Evolutionary conservation across 305 asterid genomes (phyloP).

Genomic region (Ruellia speciosa): DNA sequence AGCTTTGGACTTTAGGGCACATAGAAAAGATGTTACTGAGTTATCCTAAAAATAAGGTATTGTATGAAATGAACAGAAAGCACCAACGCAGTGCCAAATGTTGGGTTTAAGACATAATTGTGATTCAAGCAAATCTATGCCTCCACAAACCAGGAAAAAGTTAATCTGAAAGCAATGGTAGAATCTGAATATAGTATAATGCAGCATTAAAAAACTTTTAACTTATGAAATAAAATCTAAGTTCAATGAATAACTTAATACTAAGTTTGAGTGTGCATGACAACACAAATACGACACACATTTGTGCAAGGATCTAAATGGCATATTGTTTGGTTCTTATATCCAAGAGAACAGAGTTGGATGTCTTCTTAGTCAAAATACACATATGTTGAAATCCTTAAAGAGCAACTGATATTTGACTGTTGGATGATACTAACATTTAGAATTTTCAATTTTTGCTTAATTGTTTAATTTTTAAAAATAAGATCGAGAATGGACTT

Average conservation of each 20-base stretch:
- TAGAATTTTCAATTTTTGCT: slow-evolving; percentile 6
- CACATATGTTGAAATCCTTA: neutral
- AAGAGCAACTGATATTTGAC: neutral
- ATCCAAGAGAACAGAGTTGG: neutral
- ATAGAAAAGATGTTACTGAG: neutral
- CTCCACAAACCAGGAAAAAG: neutral
- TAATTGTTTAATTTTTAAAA: slow-evolving; percentile 10
- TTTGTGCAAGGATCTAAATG: neutral
- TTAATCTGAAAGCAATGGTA: neutral
- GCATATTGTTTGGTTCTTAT: slow-evolving; percentile 7
- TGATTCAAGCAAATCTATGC: neutral
- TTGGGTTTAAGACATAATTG: neutral
- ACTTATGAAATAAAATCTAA: too few relatives aligned
- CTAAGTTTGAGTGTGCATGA: neutral
- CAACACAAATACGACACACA: neutral
- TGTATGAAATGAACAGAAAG: neutral
- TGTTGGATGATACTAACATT: neutral
- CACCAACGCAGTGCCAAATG: too few relatives aligned
- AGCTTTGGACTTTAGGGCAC: neutral
- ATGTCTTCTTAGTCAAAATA: slow-evolving; percentile 1
- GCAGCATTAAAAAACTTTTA: neutral
- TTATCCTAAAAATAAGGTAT: neutral
- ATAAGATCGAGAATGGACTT: slow-evolving; percentile 9
- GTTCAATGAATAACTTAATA: neutral
- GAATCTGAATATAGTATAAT: neutral